Evolutionary conservation across 177 flowering plant species (phyloP), one percentile per base, ranked within the genome.

Genomic region (Vitis hybrid): DNA sequence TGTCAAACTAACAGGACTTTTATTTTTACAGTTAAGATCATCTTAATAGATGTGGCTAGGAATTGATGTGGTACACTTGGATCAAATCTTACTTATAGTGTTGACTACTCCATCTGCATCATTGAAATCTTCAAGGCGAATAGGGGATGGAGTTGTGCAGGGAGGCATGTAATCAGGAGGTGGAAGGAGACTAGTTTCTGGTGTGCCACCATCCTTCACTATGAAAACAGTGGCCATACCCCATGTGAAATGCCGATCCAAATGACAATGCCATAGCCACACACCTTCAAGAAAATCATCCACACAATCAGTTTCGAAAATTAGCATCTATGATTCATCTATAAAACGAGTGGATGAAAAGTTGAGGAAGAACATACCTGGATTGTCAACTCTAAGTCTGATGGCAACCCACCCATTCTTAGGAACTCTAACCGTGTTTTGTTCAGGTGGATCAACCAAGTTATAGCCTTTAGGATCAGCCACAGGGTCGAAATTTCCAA

Each of bases 211-310:
- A 27, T 27, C 30, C 30, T 27, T 27, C 30, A 27, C 61, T 11
- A 52, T 52, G 56, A 52, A 52, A 11, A 52, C 56, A 52, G 56
- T 14, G 56, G 11, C 15, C 56, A 52, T 52, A 14, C 61, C 24
- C 61, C 61, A 58, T n/a, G 19, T 58, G 24, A 58, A 21, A n/a
- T 58, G 61, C 10, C 17, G 12, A 58, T 58, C 61, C 10, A 15
- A 58, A 21, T 58, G 61, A 58, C 61, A 58, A 19, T 58, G 61
- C 61, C 61, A 58, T 19, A 58, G 61, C 61, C 61, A 58, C 17
- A 58, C 61, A 14, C 61, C 61, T 58, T n/a, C 15, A n/a, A 19
- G 24, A 60, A 21, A 8, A 60, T 27, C 30, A 3, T 27, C 30
- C 30, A 27, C 30, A 27, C 0, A 27, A 27, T 27, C 30, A 27